Evolutionary conservation across 805 yeast genomes (phyloP), one percentile per base, ranked within the genome.

Genomic region (Wickerhamomyces ciferrii): DNA sequence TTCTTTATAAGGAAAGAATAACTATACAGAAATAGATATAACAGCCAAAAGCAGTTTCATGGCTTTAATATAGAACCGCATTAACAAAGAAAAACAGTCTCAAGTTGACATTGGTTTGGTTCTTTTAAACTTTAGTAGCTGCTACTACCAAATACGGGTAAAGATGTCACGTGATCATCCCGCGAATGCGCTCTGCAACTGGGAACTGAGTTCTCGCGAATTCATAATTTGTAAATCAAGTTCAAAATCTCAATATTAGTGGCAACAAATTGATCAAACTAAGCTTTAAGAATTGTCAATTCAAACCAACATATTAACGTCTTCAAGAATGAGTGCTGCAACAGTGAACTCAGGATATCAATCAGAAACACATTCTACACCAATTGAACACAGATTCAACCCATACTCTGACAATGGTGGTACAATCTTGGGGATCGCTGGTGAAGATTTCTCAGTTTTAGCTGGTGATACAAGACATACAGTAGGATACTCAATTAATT

Each of bases 401-500:
- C 97, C 97, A 35, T 90, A 90, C 71, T 72, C 92, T 27, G 96
- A 91, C 67, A 89, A 91, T 59, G 99, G 99, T 58, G 99, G 99
- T 60, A 92, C 98, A 8, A 91, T 92, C 46, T 71, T 94, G 55
- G 99, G 98, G 44, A 94, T 94, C 67, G 97, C 99, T 1, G 99
- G 99, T 43, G 87, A 89, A 65, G 97, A 94, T 67, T 94, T 90
- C 61, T 97, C 96, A 18, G 94, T 94, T 32, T 74, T 94, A 50
- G 99, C 99, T 1, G 98, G 98, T 41, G 99, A 94, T 66, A 94
- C 99, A n/a, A 84, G 99, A 73, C 95, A 87, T 61, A 88, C 96
- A 5, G 83, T 86, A 18, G 99, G 97, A 20, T 94, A 90, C 69
- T 83, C 87, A 52, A 94, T 94, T 66, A 90, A 94, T 65, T 83